Conservation (phyloP, 1,284 basidiomycete species). For the Cystobasidium sp. region DNA sequence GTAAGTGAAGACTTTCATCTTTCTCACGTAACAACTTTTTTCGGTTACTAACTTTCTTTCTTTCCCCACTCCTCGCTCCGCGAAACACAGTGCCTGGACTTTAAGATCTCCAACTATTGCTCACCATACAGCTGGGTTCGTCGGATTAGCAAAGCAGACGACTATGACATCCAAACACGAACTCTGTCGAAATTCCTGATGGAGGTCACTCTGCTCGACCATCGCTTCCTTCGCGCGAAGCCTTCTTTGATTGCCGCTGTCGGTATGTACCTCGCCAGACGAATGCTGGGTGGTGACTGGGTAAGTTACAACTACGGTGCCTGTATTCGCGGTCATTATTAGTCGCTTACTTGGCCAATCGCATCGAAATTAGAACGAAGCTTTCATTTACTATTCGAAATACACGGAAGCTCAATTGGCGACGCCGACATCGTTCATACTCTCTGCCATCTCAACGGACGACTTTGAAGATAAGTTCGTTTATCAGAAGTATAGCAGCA, state of each 20-base stretch:
- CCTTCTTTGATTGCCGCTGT: slow-evolving; percentile 95
- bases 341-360: background rate
- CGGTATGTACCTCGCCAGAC: slow-evolving; percentile 92
- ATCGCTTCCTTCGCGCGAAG: slow-evolving; percentile 90
- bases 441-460: slow-evolving; percentile 80
- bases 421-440: slow-evolving; percentile 78
- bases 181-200: slow-evolving; percentile 97
- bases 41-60: slow-evolving; percentile 29
- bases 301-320: slow-evolving; percentile 63
- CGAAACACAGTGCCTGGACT: slow-evolving; percentile 73
- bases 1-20: slow-evolving; percentile 49
- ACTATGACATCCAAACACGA: slow-evolving; percentile 97
- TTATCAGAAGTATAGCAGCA: slow-evolving; percentile 95
- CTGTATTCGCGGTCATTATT: background rate
- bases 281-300: slow-evolving; percentile 91
- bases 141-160: slow-evolving; percentile 97
- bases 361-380: slow-evolving; percentile 68
- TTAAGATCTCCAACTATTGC: slow-evolving; percentile 95
- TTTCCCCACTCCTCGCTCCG: background rate
- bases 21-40: slow-evolving; percentile 33
- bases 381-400: slow-evolving; percentile 91
- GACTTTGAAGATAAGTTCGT: slow-evolving; percentile 85
- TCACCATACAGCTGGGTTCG: slow-evolving; percentile 99
- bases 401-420: slow-evolving; percentile 88
- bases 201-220: slow-evolving; percentile 91